A percentile compares a stretch with the other conserved stretches of the same genome.
These are phyloP conservation scores for Amesomyces nigricolor DNA, from an alignment of 2,329 filamentous ascomycete species.

Conservation along the genomic window DNA sequence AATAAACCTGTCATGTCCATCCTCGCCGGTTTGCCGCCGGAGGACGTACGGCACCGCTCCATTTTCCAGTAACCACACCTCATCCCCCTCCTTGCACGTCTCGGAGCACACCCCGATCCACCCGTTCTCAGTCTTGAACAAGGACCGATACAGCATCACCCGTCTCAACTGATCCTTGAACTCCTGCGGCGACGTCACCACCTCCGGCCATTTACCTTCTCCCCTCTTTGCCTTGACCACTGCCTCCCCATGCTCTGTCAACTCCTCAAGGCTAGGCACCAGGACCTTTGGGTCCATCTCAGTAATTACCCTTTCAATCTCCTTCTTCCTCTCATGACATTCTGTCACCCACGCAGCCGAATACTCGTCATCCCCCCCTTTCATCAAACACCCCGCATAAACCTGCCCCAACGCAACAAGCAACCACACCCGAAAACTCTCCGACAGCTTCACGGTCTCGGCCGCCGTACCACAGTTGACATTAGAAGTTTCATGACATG, in stretches of 20 bases:
- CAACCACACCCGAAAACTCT: constrained; percentile 4
- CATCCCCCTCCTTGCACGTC: constrained; percentile 8
- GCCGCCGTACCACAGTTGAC: neutral
- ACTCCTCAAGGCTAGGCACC: constrained; percentile 7
- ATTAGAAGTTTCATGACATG: constrained; percentile 5
- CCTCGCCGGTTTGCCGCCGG: neutral
- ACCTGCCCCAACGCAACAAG: constrained; percentile 1
- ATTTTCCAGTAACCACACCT: constrained; percentile 14
- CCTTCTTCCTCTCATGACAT: neutral
- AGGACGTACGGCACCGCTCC: constrained; percentile 15
- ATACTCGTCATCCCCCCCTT: neutral
- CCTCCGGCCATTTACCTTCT: neutral
- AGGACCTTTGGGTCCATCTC: neutral
- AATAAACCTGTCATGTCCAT: neutral
- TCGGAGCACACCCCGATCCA: constrained; percentile 11
- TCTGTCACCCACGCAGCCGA: neutral
- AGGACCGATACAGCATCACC: constrained; percentile 5
- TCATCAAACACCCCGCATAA: neutral
- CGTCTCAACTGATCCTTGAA: constrained; percentile 12
- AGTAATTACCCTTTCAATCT: neutral
- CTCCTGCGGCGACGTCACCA: neutral
- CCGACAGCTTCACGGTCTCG: neutral
- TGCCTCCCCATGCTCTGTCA: neutral
- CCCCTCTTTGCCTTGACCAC: neutral
- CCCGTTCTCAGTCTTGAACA: constrained; percentile 4